These are phyloP conservation scores for Trichosanthes cucumerina DNA, from an alignment of 306 rosid species.

Conservation along the genomic window DNA sequence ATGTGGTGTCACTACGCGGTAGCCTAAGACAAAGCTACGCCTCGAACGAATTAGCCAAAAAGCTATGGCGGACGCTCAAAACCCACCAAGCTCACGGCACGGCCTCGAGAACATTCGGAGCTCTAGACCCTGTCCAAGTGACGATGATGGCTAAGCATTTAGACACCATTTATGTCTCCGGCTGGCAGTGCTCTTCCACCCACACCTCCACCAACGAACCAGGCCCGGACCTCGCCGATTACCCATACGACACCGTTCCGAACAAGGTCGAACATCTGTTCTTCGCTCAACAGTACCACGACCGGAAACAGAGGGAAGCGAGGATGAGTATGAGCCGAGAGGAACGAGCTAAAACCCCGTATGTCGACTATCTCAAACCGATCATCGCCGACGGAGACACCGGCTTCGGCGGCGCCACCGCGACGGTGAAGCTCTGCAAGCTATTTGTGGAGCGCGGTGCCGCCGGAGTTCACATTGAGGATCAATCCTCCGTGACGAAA, in stretches of 20 bases:
- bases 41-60: slow-evolving; percentile 69
- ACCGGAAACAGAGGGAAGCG: slow-evolving; percentile 79
- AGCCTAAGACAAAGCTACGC: slow-evolving; percentile 64
- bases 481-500: slow-evolving; percentile 78
- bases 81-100: slow-evolving; percentile 84
- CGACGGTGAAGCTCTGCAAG: slow-evolving; percentile 92
- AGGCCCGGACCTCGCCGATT: slow-evolving; percentile 96
- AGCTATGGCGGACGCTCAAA: slow-evolving; percentile 79
- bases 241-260: slow-evolving; percentile 95
- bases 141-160: slow-evolving; percentile 90
- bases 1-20: slow-evolving; percentile 79
- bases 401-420: slow-evolving; percentile 81
- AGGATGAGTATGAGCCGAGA: slow-evolving; percentile 75
- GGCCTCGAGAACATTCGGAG: slow-evolving; percentile 89
- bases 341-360: slow-evolving; percentile 69
- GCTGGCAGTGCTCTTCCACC: slow-evolving; percentile 95
- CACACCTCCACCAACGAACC: slow-evolving; percentile 90
- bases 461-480: slow-evolving; percentile 93
- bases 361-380: slow-evolving; percentile 75
- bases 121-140: slow-evolving; percentile 92
- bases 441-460: slow-evolving; percentile 96
- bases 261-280: slow-evolving; percentile 93
- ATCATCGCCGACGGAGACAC: slow-evolving; percentile 91
- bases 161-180: slow-evolving; percentile 88
- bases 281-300: slow-evolving; percentile 90